A percentile compares a stretch with the other conserved stretches of the same genome.
These are phyloP conservation scores for Geosmithia morbida DNA, from an alignment of 2,329 filamentous ascomycete genomes.

Conservation along the genomic window DNA sequence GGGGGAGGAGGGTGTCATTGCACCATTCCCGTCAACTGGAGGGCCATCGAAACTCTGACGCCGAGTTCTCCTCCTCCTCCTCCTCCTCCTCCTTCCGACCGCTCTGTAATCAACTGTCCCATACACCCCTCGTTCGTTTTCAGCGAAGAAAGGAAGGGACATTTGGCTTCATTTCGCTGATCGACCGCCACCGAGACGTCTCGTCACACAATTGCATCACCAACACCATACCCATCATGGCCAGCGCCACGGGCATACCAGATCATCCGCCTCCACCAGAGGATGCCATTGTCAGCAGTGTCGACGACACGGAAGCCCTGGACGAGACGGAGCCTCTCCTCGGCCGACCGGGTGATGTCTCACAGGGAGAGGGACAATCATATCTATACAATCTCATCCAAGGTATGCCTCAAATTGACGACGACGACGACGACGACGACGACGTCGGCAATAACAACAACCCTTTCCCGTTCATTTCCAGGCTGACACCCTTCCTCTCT, in stretches of 20 bases:
- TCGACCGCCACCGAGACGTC: too few species aligned
- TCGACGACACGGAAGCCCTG: conserved; percentile 15
- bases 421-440: too few species aligned
- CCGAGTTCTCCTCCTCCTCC: not conserved
- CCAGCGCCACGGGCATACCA: conserved; percentile 54
- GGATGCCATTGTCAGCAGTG: conserved; percentile 6
- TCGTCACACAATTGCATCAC: not conserved
- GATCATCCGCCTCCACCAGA: conserved; percentile 21
- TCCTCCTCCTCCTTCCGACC: not conserved
- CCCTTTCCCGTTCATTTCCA: not conserved
- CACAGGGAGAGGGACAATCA: conserved; percentile 50
- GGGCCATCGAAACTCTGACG: too few species aligned
- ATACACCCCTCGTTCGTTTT: not conserved
- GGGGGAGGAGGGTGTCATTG: not conserved
- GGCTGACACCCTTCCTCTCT: not conserved
- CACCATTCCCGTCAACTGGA: too few species aligned
- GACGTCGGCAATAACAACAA: too few species aligned
- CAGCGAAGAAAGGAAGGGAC: not conserved
- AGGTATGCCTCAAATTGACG: conserved; percentile 46
- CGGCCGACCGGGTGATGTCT: conserved; percentile 52
- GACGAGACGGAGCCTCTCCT: conserved; percentile 30
- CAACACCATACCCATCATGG: conserved; percentile 33
- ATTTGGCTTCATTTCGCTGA: too few species aligned
- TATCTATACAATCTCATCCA: conserved; percentile 58
- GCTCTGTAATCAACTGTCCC: not conserved